These are phyloP conservation scores for Hymenoscyphus linearis DNA, from an alignment of 2,329 filamentous ascomycete genomes.

Conservation along the genomic window DNA sequence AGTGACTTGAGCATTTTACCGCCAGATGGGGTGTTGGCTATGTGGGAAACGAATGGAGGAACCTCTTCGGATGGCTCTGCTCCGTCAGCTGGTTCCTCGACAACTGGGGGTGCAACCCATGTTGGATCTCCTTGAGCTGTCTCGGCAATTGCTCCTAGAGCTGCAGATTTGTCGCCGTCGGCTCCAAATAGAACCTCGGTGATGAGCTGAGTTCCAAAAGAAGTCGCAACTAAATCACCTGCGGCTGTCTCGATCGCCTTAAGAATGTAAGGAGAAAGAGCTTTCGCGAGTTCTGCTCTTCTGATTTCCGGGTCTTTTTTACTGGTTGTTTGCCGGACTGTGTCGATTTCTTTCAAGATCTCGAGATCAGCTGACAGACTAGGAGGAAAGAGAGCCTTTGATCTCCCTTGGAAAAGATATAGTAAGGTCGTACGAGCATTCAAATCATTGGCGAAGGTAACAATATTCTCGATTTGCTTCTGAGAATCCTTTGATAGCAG, in stretches of 20 bases:
- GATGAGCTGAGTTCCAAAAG: constrained; percentile 83
- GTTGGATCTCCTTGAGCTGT: constrained; percentile 53
- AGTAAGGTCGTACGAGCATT: constrained; percentile 64
- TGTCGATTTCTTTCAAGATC: constrained; percentile 70
- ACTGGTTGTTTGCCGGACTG: constrained; percentile 75
- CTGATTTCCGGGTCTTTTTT: constrained; percentile 84
- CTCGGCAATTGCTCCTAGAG: constrained; percentile 64
- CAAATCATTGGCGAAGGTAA: constrained; percentile 59
- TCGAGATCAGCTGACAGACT: constrained; percentile 62
- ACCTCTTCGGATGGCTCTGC: constrained; percentile 11
- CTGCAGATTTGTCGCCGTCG: constrained; percentile 68
- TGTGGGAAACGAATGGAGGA: constrained; percentile 38
- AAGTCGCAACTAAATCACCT: constrained; percentile 62
- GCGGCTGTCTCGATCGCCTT: constrained; percentile 66
- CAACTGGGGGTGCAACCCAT: constrained; percentile 27
- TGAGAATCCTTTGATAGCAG: constrained; percentile 68
- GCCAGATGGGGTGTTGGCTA: constrained; percentile 56
- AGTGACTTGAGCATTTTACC: constrained; percentile 88
- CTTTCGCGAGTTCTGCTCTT: constrained; percentile 68
- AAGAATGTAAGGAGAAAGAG: constrained; percentile 70
- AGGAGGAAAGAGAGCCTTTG: constrained; percentile 54
- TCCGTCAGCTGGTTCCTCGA: constrained; percentile 31
- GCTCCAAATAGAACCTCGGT: constrained; percentile 74
- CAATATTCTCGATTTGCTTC: constrained; percentile 57
- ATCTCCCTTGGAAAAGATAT: constrained; percentile 72